Conservation (phyloP, 768 basidiomycete species). For the Amyloporia xantha region DNA sequence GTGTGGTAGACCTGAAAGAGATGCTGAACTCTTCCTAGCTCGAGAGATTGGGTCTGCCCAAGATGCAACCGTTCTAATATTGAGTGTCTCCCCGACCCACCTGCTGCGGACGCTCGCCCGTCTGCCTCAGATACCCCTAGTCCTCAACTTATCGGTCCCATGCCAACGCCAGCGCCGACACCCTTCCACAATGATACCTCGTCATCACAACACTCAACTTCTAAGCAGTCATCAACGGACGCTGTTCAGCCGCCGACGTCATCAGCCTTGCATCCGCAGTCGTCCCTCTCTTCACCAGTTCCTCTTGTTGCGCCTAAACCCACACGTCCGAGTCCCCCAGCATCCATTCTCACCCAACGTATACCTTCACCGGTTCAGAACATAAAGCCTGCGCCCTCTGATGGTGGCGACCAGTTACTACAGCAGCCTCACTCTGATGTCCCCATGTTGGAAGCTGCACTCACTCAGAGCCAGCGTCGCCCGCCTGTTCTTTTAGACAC, state of each 20-base stretch:
- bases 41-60: conserved; percentile 75
- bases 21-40: conserved; percentile 48
- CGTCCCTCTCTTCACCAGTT: conserved; percentile 10
- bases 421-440: conserved; percentile 8
- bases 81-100: conserved; percentile 65
- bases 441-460: conserved; percentile 6
- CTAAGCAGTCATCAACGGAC: conserved; percentile 1
- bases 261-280: conserved; percentile 7
- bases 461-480: conserved; percentile 15
- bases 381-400: conserved; percentile 1
- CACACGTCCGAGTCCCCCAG: conserved; percentile 16
- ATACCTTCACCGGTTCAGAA: conserved; percentile 6
- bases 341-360: conserved; percentile 13
- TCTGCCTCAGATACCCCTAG: conserved; percentile 1
- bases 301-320: conserved; percentile 19
- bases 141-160: neutral
- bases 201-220: neutral
- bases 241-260: conserved; percentile 5
- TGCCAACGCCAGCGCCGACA: conserved; percentile 2
- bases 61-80: conserved; percentile 64
- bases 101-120: conserved; percentile 7
- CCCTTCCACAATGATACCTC: too few species aligned
- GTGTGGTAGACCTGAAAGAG: neutral
- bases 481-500: conserved; percentile 68
- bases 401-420: too few species aligned